Evolutionary conservation across 148 eudicot species (phyloP).

Genomic region (Vaccinium darrowii): DNA sequence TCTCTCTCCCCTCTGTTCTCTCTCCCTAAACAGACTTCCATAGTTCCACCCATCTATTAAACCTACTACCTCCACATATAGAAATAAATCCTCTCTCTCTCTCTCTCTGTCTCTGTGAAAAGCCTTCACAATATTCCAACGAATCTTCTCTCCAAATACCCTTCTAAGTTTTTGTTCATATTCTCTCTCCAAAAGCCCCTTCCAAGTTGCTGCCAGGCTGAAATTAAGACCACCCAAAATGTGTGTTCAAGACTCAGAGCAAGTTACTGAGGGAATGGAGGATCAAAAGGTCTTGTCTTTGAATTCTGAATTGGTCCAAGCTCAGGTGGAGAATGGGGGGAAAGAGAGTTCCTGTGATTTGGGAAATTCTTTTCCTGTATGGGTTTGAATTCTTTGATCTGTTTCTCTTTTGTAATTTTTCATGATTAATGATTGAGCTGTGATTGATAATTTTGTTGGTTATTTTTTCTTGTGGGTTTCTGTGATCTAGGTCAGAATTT

Average conservation of each 20-base stretch:
- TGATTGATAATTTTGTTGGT: background rate
- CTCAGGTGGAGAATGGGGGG: slow-evolving; percentile 43
- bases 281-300: slow-evolving; percentile 22
- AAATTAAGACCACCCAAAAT: slow-evolving; percentile 30
- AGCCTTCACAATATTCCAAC: slow-evolving; percentile 1
- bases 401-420: background rate
- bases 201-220: slow-evolving; percentile 26
- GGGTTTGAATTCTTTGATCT: background rate
- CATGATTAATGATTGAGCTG: background rate
- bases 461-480: background rate
- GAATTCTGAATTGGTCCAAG: background rate
- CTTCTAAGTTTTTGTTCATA: background rate
- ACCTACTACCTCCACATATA: background rate
- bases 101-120: background rate
- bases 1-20: background rate
- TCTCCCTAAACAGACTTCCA: background rate
- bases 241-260: slow-evolving; percentile 60
- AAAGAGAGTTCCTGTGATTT: background rate
- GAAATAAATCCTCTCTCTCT: background rate
- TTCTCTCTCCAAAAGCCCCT: background rate
- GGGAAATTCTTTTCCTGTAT: slow-evolving; percentile 3
- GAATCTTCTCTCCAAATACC: slow-evolving; percentile 11
- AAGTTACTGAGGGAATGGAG: slow-evolving; percentile 38
- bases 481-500: background rate
- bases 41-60: slow-evolving; percentile 2